phyloP scores from a whole-genome alignment of 805 yeast species.

The Schizosaccharomyces osmophilus region DNA sequence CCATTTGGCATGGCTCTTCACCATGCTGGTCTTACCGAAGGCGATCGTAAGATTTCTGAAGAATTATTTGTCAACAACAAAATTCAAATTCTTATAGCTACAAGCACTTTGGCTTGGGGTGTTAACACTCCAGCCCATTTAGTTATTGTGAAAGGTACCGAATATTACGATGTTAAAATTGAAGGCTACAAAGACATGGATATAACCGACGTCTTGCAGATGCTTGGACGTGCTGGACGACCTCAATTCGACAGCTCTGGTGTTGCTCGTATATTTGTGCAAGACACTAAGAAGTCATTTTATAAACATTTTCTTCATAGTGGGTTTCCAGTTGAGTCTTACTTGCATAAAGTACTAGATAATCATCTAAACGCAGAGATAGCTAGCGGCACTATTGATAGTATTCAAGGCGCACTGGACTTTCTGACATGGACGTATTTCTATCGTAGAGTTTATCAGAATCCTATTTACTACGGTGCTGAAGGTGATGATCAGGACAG shows the following conservation, averaged over 20 bases:
- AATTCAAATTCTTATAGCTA: conserved; percentile 49
- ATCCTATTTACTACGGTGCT: conserved; percentile 53
- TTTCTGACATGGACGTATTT: conserved; percentile 56
- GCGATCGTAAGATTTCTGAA: conserved; percentile 47
- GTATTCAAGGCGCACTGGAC: conserved; percentile 47
- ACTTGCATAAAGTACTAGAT: conserved; percentile 51
- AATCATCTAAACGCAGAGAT: conserved; percentile 66
- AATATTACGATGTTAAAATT: conserved; percentile 29
- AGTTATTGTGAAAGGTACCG: conserved; percentile 57
- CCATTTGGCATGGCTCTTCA: conserved; percentile 66
- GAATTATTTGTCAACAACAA: conserved; percentile 44
- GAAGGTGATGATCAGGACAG: conserved; percentile 31
- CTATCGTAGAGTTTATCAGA: conserved; percentile 48
- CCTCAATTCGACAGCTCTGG: conserved; percentile 64
- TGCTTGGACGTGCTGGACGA: conserved; percentile 73
- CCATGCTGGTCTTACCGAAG: conserved; percentile 59
- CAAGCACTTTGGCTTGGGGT: conserved; percentile 76
- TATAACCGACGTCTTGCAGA: conserved; percentile 53
- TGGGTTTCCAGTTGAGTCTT: conserved; percentile 66
- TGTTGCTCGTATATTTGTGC: conserved; percentile 51
- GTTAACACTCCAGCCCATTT: conserved; percentile 62
- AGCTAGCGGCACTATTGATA: conserved; percentile 37
- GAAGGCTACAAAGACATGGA: conserved; percentile 63
- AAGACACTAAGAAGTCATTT: conserved; percentile 47
- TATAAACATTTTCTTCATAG: conserved; percentile 55